Base-by-base conservation (phyloP, 2,329 filamentous ascomycete genomes). In the Claviceps monticola region DNA sequence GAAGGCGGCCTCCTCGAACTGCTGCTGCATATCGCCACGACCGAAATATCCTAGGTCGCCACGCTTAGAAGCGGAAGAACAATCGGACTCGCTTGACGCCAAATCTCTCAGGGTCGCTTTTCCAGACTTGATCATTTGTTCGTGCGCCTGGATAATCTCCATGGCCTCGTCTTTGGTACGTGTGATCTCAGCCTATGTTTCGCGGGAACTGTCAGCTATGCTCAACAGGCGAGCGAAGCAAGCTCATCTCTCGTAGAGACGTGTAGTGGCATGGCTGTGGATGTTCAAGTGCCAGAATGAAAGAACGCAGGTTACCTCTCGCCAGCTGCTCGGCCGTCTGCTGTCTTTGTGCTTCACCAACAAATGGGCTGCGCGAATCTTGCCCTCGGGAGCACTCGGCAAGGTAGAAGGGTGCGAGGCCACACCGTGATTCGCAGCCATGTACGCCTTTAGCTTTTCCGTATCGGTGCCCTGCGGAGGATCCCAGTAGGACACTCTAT, bases 1-100 rank as follows among this genome's bases (percentile, higher is more conserved):
- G 71, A 98, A 98, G 1, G 93, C 86, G 4, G 90, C 90, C 52
- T 96, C 88, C 71, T 98, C 93, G 64, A 98, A 98, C 70, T 96
- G 91, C 73, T 90, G 91, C 68, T 98, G 93, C 93, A 98, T 98
- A 63, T 97, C 91, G 29, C 89, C 88, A 61, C 79, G 83, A 52
- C 88, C 90, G 68, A 98, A 98, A 69, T 90, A 95, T 19, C 93
- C 93, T 72, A 98, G 72, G 66, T 98, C 93, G 53, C 93, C 93
- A 58, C 83, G 81, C 78, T 97, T 98, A 61, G 89, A 81, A 34
- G 93, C 90, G 61, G 89, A 96, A 68, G 87, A 95, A 72, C 91
- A 97, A 71, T 98, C 93, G 16, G 88, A 95, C 72, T 97, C 93
- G 44, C 82, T 86, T 54, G 82, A 79, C 13, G 93, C 93, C 57